Conservation (phyloP, 352 stramenopile species). For the Globisporangium recalcitrans region DNA sequence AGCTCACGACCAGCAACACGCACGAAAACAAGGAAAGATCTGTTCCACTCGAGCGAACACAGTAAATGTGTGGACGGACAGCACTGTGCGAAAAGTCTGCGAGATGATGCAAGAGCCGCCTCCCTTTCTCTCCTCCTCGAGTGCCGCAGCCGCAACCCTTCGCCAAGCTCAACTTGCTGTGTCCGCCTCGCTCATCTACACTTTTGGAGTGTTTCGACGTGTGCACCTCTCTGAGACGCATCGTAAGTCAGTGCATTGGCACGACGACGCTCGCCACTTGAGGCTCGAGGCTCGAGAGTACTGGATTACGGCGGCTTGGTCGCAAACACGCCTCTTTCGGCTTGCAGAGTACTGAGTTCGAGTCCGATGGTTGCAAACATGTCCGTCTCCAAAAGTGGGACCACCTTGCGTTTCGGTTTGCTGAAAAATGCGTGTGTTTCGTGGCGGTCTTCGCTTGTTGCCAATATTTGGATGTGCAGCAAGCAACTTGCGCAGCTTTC, state of each 20-base stretch:
- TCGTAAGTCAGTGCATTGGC: neutral
- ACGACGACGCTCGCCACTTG: too few species aligned
- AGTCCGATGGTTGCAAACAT: too few species aligned
- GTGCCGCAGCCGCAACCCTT: neutral
- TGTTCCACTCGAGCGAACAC: neutral
- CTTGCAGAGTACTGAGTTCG: too few species aligned
- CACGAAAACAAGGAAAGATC: neutral
- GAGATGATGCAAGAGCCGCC: neutral
- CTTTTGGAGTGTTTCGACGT: neutral
- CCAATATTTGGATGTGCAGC: too few species aligned
- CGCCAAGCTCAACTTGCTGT: neutral
- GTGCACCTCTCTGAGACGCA: neutral
- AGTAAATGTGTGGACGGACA: neutral
- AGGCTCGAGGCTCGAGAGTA: too few species aligned
- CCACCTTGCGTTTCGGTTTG: too few species aligned
- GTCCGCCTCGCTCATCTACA: neutral
- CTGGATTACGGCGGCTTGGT: neutral
- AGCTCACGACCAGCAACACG: neutral
- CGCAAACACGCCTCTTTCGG: neutral
- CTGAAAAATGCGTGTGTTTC: too few species aligned
- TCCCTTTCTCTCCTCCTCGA: too few species aligned
- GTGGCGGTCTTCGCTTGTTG: too few species aligned
- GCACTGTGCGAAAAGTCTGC: neutral
- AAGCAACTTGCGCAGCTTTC: too few species aligned
- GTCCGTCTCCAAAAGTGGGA: too few species aligned